Base-by-base conservation (phyloP, 495 filamentous ascomycete genomes). In the Astrothelium macrocarpum region DNA sequence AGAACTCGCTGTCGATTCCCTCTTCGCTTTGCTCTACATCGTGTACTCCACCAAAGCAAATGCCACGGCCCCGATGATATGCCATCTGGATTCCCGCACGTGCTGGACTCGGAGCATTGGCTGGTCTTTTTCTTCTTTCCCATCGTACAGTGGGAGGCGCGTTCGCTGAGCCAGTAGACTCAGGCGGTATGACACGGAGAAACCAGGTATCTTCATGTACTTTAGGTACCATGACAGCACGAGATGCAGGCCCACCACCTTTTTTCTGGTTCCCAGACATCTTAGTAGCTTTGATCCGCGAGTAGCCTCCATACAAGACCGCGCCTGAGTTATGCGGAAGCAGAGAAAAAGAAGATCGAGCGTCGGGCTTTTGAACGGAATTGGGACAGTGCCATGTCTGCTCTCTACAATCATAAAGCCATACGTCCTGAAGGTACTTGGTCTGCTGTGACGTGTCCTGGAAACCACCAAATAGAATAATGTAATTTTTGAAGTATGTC, bases 151-250 rank as follows among this genome's bases (percentile, higher is more conserved):
- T 82, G 23, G 91, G 88, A 1, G 82, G 78, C 1, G 88, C 76
- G 53, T 79, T 80, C 1, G 82, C 62, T 1, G 85, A 75, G 0
- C 84, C 80, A 58, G 91, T 89, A 1, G 85, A 58, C 1, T 77
- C 73, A 11, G 90, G 89, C 10, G 84, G 87, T 1, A 83, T 86
- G 71, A 98, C 88, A 26, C 90, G 83, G 2, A 98, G 79, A 74
- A 92, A 92, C 85, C 92, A 98, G 58, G 90, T 91, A 72, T 98
- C 94, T 71, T 95, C 88, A 71, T 98, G 91, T 31, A 97, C 80
- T 75, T 91, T 80, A 1, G 93, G 91, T 65, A 88, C 90, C 61
- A 95, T 75, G n/a, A 87, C 79, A 72, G 85, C 87, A 59, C 83
- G 82, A 36, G 81, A 78, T 1, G 74, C 75, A 63, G 85, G 82